A percentile compares a stretch with the other conserved stretches of the same genome.
Conservation (phyloP, 2,329 filamentous ascomycete genomes). For the Colletotrichum salicis region DNA sequence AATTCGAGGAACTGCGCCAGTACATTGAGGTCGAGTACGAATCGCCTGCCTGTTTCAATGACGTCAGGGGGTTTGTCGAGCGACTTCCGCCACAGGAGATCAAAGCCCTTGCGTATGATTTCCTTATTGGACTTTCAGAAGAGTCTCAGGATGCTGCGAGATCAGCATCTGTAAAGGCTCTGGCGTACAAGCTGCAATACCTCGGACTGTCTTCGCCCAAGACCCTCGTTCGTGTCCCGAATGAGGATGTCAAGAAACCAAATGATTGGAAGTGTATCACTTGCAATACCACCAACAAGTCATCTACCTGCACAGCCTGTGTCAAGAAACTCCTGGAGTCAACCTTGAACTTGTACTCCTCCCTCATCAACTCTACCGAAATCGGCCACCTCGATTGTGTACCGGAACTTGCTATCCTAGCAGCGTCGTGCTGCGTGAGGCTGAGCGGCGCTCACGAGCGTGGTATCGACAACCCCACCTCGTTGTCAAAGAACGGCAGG, state of each 20-base stretch:
- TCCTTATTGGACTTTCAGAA: slow-evolving; percentile 46
- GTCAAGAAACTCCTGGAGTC: slow-evolving; percentile 30
- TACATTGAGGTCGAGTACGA: slow-evolving; percentile 50
- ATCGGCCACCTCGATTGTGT: slow-evolving; percentile 26
- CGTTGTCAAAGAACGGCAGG: slow-evolving; percentile 2
- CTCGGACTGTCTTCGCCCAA: slow-evolving; percentile 53
- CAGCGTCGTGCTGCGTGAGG: slow-evolving; percentile 48
- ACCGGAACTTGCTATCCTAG: slow-evolving; percentile 49
- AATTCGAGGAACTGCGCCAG: slow-evolving; percentile 44
- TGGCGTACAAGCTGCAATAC: slow-evolving; percentile 57
- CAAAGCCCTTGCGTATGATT: slow-evolving; percentile 50
- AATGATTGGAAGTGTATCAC: slow-evolving; percentile 37
- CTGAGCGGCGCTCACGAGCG: slow-evolving; percentile 34
- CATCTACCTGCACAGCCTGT: slow-evolving; percentile 20
- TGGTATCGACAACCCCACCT: background rate
- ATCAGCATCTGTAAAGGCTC: slow-evolving; percentile 43
- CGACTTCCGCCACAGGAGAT: slow-evolving; percentile 53
- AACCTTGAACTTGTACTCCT: slow-evolving; percentile 22
- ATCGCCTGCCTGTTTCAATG: slow-evolving; percentile 57
- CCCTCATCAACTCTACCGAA: slow-evolving; percentile 21
- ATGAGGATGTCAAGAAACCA: slow-evolving; percentile 30
- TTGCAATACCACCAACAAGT: slow-evolving; percentile 9
- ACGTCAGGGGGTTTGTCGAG: slow-evolving; percentile 57
- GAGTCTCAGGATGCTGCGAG: slow-evolving; percentile 39
- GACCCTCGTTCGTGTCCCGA: slow-evolving; percentile 39